Evolutionary conservation across 805 yeast genomes (phyloP), one percentile per base, ranked within the genome.

Genomic region (Yarrowia sp.): DNA sequence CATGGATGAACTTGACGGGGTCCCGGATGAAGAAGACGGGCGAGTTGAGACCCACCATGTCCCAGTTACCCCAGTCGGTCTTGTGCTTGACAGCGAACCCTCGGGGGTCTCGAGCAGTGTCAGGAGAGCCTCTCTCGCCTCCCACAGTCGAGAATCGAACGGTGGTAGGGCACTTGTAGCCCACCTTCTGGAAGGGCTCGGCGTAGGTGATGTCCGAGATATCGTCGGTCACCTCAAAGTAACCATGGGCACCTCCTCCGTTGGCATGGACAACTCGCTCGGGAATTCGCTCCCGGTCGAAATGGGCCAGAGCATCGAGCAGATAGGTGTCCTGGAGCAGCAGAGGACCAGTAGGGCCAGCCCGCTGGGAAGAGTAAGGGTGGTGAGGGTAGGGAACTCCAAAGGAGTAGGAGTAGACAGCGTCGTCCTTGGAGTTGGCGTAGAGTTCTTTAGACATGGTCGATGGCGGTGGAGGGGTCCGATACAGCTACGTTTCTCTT

Each of bases 261-360:
- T 91, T 91, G 67, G 97, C 97, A 76, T 91, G 97, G 42, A 92
- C 97, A 68, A 91, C 96, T 79, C 97, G 84, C 80, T 92, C 97
- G 13, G 97, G 97, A 71, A 91, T 89, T 79, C 97, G 83, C 79
- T 91, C 97, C 72, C 96, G 84, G 79, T 90, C 96, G 74, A 91
- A 91, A 78, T 91, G 97, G 20, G 96, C 93, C 68, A 91, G 79
- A 2, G 91, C 84, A 74, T 91, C 97, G 73, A 91, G 83, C 78
- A 91, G 80, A 76, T 87, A 87, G 79, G 89, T 88, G 77, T 91
- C 97, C 77, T 91, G 96, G 74, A 91, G 79, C 70, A 91, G 80
- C 72, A 91, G 79, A 7, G 96, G 97, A 43, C 97, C 97, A 72
- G 87, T 85, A 69, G 86, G 77, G 20, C 94, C 89, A 40, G 90